A percentile compares a stretch with the other conserved stretches of the same genome.
phyloP scores from a whole-genome alignment of 2,329 filamentous ascomycete species.

The Pseudogymnoascus sp. region DNA sequence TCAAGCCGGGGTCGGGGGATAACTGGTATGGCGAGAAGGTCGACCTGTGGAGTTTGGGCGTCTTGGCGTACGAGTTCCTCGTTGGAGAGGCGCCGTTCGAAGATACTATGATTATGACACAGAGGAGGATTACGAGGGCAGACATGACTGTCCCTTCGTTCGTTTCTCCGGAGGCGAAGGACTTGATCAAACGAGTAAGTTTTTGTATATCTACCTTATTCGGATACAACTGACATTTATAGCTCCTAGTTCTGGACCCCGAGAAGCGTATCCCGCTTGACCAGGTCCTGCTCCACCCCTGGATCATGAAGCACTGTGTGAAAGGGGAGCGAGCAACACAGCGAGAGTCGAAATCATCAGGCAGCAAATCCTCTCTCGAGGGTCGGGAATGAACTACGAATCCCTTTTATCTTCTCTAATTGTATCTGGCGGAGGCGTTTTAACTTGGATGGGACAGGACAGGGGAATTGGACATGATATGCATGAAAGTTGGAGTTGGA shows the following conservation, averaged over 20 bases:
- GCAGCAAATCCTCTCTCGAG: constrained; percentile 22
- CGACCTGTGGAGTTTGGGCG: constrained; percentile 90
- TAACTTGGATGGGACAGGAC: constrained; percentile 11
- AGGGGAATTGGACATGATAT: constrained; percentile 12
- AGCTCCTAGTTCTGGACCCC: constrained; percentile 85
- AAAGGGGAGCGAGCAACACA: constrained; percentile 34
- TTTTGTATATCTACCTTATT: not conserved
- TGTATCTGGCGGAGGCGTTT: constrained; percentile 21
- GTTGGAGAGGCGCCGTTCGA: constrained; percentile 96
- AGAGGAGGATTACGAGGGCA: constrained; percentile 74
- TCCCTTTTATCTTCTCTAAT: constrained; percentile 14
- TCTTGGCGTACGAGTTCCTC: constrained; percentile 92
- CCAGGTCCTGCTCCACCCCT: constrained; percentile 81
- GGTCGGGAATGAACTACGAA: constrained; percentile 23
- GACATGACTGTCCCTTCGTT: constrained; percentile 92
- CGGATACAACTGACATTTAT: constrained; percentile 20
- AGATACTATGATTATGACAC: constrained; percentile 90
- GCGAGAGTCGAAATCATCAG: constrained; percentile 27
- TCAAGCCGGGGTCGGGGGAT: constrained; percentile 68
- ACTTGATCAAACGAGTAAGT: constrained; percentile 82
- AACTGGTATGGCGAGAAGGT: constrained; percentile 95
- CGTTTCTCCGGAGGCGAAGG: constrained; percentile 80
- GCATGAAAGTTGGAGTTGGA: constrained; percentile 24
- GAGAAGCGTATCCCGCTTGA: constrained; percentile 88
- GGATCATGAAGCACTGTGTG: constrained; percentile 89